A percentile compares a stretch with the other conserved stretches of the same genome.
Conservation (phyloP, 176 grass and related monocot species). For the Musa beccarii region DNA sequence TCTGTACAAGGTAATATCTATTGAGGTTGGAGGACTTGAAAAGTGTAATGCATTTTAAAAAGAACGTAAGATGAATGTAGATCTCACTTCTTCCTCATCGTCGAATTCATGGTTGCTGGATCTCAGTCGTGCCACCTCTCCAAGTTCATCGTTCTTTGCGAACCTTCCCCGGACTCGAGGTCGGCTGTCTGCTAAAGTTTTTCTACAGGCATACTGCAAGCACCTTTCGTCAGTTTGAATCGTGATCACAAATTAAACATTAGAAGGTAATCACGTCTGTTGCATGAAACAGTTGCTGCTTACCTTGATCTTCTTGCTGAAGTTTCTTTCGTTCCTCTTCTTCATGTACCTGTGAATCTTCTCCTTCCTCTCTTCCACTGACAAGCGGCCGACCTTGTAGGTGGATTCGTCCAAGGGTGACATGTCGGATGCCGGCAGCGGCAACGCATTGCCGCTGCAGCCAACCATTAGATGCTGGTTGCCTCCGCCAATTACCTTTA, state of each 20-base stretch:
- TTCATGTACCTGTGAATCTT: slow-evolving; percentile 93
- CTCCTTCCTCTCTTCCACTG: slow-evolving; percentile 79
- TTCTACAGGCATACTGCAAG: slow-evolving; percentile 81
- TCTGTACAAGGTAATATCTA: too few species aligned
- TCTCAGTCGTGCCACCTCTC: slow-evolving; percentile 46
- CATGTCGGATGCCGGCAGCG: slow-evolving; percentile 27
- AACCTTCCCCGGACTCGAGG: slow-evolving; percentile 90
- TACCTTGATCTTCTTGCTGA: slow-evolving; percentile 99
- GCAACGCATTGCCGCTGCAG: slow-evolving; percentile 31
- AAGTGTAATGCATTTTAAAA: too few species aligned
- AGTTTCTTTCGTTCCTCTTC: slow-evolving; percentile 96
- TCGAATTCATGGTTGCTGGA: slow-evolving; percentile 42
- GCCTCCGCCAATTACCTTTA: slow-evolving; percentile 34
- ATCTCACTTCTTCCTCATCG: slow-evolving; percentile 42
- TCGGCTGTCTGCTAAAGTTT: slow-evolving; percentile 91
- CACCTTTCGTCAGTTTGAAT: background rate
- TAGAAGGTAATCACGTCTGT: too few species aligned
- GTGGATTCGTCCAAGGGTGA: slow-evolving; percentile 54
- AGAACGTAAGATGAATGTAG: too few species aligned
- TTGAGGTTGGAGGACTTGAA: too few species aligned
- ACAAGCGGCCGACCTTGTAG: slow-evolving; percentile 71
- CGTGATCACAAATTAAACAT: background rate
- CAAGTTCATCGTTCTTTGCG: slow-evolving; percentile 81
- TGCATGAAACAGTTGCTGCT: background rate
- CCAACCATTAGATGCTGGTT: slow-evolving; percentile 43